Conservation (phyloP, 2,329 filamentous ascomycete species). For the Talaromyces amestolkiae region DNA sequence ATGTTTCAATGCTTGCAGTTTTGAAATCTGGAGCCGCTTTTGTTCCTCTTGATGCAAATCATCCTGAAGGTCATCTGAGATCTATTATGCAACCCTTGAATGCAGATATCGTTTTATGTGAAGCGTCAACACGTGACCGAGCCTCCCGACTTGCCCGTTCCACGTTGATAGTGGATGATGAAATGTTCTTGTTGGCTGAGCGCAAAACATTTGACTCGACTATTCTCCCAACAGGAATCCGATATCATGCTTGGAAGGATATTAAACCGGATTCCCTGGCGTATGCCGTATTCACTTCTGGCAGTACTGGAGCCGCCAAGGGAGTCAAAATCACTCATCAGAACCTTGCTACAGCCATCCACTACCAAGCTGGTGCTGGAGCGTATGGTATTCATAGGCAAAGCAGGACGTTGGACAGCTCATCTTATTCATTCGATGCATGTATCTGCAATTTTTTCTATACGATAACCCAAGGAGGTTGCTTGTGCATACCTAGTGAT, state of each 20-base stretch:
- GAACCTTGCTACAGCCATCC: conserved; percentile 54
- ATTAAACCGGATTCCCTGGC: neutral
- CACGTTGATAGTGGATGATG: neutral
- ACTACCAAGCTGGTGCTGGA: conserved; percentile 43
- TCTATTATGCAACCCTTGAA: neutral
- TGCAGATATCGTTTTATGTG: neutral
- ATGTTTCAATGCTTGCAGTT: conserved; percentile 15
- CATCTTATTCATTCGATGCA: conserved; percentile 53
- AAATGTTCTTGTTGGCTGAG: neutral
- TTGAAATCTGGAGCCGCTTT: conserved; percentile 10
- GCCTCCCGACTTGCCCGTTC: neutral
- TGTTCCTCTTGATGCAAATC: conserved; percentile 10
- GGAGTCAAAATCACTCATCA: conserved; percentile 7
- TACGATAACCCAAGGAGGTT: conserved; percentile 50
- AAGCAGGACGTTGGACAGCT: conserved; percentile 60
- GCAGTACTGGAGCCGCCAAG: conserved; percentile 14
- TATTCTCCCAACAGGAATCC: too few species aligned
- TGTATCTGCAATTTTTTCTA: conserved; percentile 50
- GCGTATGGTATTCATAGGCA: conserved; percentile 50
- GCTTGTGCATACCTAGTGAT: conserved; percentile 49
- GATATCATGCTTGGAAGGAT: too few species aligned
- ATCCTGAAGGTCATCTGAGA: neutral
- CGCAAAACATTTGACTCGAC: too few species aligned
- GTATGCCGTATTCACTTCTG: conserved; percentile 15
- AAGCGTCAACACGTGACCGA: neutral